A percentile compares a stretch with the other conserved stretches of the same genome.
phyloP scores from a whole-genome alignment of 371 early-diverging fungal genomes.

The Scutellospora calospora region DNA sequence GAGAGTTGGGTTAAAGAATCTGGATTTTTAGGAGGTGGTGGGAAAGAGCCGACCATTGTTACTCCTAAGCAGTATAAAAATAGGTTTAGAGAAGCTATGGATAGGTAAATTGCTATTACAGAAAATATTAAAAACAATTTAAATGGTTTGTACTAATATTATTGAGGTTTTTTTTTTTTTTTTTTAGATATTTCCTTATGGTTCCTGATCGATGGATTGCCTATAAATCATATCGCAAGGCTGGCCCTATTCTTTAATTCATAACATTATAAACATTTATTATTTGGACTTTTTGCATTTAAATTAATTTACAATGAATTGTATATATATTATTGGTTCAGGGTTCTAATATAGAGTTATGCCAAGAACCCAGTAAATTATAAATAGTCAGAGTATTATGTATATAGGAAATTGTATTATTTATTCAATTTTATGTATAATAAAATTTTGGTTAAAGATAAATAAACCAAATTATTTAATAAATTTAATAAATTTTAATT shows the following conservation, averaged over 20 bases:
- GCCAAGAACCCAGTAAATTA: too few species aligned
- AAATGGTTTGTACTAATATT: not conserved
- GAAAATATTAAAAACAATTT: not conserved
- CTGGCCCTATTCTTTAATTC: not conserved
- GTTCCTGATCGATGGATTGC: slow-evolving; percentile 72
- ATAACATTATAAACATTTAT: not conserved
- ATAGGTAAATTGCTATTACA: slow-evolving; percentile 58
- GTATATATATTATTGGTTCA: too few species aligned
- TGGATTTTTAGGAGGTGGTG: slow-evolving; percentile 84
- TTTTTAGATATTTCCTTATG: slow-evolving; percentile 63
- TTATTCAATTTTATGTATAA: too few species aligned
- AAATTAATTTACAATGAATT: too few species aligned
- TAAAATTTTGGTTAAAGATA: too few species aligned
- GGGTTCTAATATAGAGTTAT: too few species aligned
- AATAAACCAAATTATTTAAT: too few species aligned
- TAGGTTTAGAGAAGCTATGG: slow-evolving; percentile 94
- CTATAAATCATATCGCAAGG: not conserved
- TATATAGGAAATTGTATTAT: too few species aligned
- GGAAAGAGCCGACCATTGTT: slow-evolving; percentile 92
- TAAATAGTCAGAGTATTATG: too few species aligned
- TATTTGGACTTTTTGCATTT: too few species aligned
- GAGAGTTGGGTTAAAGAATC: slow-evolving; percentile 96
- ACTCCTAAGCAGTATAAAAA: slow-evolving; percentile 92
- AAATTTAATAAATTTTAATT: too few species aligned
- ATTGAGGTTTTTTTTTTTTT: not conserved